Percentiles rank a stretch among this genome's conserved stretches.
Evolutionary conservation across 83 land plant genomes (phyloP).

Genomic region (Picea engelmannii): DNA sequence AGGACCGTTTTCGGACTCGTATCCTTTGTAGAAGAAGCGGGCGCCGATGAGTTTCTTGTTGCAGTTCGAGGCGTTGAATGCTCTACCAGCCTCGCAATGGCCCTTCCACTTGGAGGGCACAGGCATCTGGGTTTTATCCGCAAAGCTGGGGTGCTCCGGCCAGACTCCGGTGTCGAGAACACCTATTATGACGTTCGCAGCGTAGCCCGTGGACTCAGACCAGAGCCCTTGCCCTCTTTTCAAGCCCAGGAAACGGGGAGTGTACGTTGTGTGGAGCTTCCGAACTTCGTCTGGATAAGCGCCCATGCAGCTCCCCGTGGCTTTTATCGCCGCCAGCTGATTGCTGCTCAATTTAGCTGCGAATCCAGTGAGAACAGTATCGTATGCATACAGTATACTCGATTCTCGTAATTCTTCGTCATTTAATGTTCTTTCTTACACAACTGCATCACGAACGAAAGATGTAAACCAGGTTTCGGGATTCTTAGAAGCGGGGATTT

Average conservation of each 20-base stretch:
- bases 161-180: no score
- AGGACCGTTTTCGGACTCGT: neutral
- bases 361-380: constrained; percentile 24
- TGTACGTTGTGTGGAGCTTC: constrained; percentile 41
- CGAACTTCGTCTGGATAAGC: no score
- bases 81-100: constrained; percentile 16
- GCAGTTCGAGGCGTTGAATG: constrained; percentile 20
- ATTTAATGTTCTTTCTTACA: neutral
- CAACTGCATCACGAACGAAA: neutral
- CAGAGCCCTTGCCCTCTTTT: constrained; percentile 2
- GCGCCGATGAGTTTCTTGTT: constrained; percentile 42
- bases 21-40: constrained; percentile 15
- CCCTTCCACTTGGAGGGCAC: constrained; percentile 43
- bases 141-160: no score
- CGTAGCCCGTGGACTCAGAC: constrained; percentile 14
- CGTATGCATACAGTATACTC: constrained; percentile 25
- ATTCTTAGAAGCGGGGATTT: neutral
- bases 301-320: no score
- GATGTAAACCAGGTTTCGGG: neutral
- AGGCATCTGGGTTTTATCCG: no score
- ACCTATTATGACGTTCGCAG: constrained; percentile 30
- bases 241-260: constrained; percentile 37
- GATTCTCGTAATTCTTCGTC: neutral
- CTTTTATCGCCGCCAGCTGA: constrained; percentile 16
- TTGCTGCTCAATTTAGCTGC: constrained; percentile 15